phyloP scores from a whole-genome alignment of 2,329 filamentous ascomycete genomes.

The Phoma sp. region DNA sequence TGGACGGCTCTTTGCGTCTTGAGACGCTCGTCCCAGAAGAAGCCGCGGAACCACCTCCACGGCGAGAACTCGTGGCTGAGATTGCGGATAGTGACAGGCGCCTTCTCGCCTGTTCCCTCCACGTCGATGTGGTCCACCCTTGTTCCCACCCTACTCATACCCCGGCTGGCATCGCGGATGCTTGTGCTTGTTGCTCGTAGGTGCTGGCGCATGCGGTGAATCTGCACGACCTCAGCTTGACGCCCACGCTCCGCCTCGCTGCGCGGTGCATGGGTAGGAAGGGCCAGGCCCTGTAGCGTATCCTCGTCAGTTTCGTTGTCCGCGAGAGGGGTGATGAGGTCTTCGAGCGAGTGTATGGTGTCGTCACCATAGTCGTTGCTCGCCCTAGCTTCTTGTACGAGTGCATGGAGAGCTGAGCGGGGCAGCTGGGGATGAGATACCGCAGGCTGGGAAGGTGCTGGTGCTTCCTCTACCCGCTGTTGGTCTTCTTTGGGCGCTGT shows the following conservation, averaged over 20 bases:
- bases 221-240: constrained; percentile 51
- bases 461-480: constrained; percentile 3
- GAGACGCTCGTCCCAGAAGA: constrained; percentile 38
- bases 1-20: constrained; percentile 24
- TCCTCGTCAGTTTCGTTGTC: constrained; percentile 43
- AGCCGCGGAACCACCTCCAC: constrained; percentile 32
- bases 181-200: constrained; percentile 51
- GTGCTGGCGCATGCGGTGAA: constrained; percentile 53
- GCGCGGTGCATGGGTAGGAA: constrained; percentile 38
- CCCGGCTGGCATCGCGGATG: constrained; percentile 54
- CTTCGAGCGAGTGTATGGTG: constrained; percentile 57
- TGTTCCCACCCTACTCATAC: constrained; percentile 52
- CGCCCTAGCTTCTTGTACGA: constrained; percentile 50
- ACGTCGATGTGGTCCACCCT: constrained; percentile 47
- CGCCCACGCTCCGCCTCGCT: constrained; percentile 53
- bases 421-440: constrained; percentile 35
- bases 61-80: constrained; percentile 22
- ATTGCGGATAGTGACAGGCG: constrained; percentile 3
- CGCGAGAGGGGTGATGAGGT: constrained; percentile 47
- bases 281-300: constrained; percentile 38
- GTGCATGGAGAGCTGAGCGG: constrained; percentile 49
- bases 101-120: constrained; percentile 18
- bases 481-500: constrained; percentile 4
- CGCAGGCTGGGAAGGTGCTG: not conserved
- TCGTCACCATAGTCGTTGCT: constrained; percentile 53